Conservation (phyloP, 2,329 filamentous ascomycete genomes). For the Metarhizium brunneum region DNA sequence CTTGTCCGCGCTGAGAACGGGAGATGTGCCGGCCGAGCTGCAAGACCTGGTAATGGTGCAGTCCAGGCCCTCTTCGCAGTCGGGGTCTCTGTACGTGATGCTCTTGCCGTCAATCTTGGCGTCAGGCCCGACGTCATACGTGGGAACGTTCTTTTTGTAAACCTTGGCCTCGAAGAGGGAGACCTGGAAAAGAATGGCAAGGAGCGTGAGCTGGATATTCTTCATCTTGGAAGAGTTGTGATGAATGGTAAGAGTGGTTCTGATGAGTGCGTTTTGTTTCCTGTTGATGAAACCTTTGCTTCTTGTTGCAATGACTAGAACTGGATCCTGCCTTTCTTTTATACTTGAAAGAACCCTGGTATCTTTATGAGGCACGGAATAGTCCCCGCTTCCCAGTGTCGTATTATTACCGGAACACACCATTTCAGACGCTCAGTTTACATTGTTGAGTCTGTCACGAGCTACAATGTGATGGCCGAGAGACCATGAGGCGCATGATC, state of each 20-base stretch:
- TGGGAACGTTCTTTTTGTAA: conserved; percentile 6
- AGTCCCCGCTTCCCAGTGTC: no score
- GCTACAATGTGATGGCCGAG: not conserved
- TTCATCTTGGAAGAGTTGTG: not conserved
- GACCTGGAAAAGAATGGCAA: conserved; percentile 3
- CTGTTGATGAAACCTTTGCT: no score
- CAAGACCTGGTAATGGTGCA: conserved; percentile 4
- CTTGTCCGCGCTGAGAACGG: conserved; percentile 8
- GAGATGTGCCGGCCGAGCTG: not conserved
- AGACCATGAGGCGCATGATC: not conserved
- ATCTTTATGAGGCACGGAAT: no score
- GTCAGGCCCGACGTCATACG: conserved; percentile 7
- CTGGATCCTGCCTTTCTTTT: no score
- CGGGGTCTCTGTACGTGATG: conserved; percentile 9
- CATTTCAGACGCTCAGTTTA: not conserved
- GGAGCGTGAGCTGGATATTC: not conserved
- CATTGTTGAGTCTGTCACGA: not conserved
- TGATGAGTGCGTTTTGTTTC: no score
- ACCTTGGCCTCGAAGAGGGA: conserved; percentile 5
- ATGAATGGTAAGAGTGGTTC: not conserved
- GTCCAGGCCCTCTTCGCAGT: conserved; percentile 5
- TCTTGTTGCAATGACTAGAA: no score
- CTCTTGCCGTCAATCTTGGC: conserved; percentile 7
- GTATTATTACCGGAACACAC: no score
- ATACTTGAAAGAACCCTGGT: no score